Evolutionary conservation across 2,329 filamentous ascomycete genomes (phyloP), one percentile per base, ranked within the genome.

Genomic region (Fusarium nurragi): DNA sequence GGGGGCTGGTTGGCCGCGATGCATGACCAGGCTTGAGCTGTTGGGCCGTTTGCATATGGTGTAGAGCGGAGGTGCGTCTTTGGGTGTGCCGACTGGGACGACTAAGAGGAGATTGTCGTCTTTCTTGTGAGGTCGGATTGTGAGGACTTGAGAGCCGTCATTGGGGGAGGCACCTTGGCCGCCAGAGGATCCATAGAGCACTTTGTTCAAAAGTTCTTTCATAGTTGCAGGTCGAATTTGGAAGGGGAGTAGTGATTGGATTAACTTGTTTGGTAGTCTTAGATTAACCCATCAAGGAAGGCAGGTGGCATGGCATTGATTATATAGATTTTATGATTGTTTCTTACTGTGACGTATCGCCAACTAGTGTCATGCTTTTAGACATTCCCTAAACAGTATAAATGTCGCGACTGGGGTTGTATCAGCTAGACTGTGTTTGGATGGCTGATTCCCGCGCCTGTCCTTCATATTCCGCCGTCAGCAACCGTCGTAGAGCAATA

Each of bases 11-110:
- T 34, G 43, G 3, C 71, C 67, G 18, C 62, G 58, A 43, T 69
- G 43, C 64, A 50, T 13, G 8, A 64, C 16, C 2, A 71, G 37
- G 16, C 60, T 65, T 13, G 69, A 66, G 34, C 59, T 56, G 6
- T n/a, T 47, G 13, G 40, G 47, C 21, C 45, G 40, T 11, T 56
- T 51, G 30, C 49, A 49, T 44, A 74, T 56, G 14, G 60, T 61
- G 56, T 64, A 72, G 3, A 72, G 28, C 0, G 71, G 71, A n/a
- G 63, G 60, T 3, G 60, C 53, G 2, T 63, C 49, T 14, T 62
- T 59, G 0, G 71, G 53, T 1, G 58, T 49, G 11, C 53, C 53
- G 3, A 62, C 58, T 3, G 62, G 58, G 23, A 60, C 46, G 14
- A 73, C 45, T 22, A 59, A 28, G 14, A 67, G 51, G 5, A 64